phyloP scores from a whole-genome alignment of 371 early-diverging fungal species.

The Paramicrosporidium saccamoebae region DNA sequence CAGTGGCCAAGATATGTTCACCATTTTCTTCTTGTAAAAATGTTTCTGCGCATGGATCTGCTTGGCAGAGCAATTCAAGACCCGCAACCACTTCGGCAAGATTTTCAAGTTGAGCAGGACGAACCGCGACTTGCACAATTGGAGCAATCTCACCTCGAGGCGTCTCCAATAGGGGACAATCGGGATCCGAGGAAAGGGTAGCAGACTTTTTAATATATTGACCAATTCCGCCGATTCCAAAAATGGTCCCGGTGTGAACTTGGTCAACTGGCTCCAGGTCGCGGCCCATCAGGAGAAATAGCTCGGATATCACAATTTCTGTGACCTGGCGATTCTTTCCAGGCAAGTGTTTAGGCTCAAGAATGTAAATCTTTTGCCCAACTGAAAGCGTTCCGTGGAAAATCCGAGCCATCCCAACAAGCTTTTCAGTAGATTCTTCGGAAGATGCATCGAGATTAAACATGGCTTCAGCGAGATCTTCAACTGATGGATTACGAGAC shows the following conservation, averaged over 20 bases:
- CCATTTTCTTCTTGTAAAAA: constrained; percentile 53
- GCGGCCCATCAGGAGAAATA: constrained; percentile 84
- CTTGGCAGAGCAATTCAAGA: constrained; percentile 48
- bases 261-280: constrained; percentile 40
- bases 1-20: constrained; percentile 73
- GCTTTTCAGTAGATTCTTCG: constrained; percentile 5
- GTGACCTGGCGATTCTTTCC: constrained; percentile 12
- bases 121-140: constrained; percentile 81
- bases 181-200: constrained; percentile 21
- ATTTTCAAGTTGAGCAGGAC: constrained; percentile 46
- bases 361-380: constrained; percentile 46
- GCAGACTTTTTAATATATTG: constrained; percentile 60
- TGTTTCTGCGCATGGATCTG: constrained; percentile 77
- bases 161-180: constrained; percentile 10
- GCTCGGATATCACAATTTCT: constrained; percentile 24
- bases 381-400: constrained; percentile 58
- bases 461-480: neutral
- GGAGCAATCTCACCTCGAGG: constrained; percentile 20
- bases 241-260: constrained; percentile 77
- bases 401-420: constrained; percentile 72
- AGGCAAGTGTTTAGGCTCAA: constrained; percentile 74
- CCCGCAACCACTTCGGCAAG: constrained; percentile 56
- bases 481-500: neutral
- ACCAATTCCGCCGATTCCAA: constrained; percentile 74
- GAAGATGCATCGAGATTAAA: constrained; percentile 1